Evolutionary conservation across 768 basidiomycete species (phyloP), one percentile per base, ranked within the genome.

Genomic region (Trametes elegans): DNA sequence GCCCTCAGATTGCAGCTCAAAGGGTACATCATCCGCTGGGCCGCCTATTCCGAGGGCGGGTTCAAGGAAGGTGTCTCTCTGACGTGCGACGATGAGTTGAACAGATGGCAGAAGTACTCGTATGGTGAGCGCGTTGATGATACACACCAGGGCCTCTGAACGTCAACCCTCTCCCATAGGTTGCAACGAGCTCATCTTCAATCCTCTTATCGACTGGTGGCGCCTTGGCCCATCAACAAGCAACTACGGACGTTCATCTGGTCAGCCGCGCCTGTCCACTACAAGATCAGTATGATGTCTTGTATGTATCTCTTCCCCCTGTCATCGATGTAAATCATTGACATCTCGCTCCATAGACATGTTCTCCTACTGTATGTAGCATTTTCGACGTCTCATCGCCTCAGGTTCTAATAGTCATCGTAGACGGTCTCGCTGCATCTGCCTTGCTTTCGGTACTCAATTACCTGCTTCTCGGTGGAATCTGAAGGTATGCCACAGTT

Each of bases 1-100:
- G 87, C 88, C 0, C 67, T 88, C 18, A 77, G 87, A 7, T 72
- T 90, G 23, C 85, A 71, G 74, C 72, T 74, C 28, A 65, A 82
- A 64, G 87, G 85, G 0, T 90, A 89, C 66, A 83, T 81, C 61
- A 89, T 91, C 57, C 84, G 88, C 45, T 87, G 89, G 92, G 88
- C 91, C 13, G 88, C 88, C 0, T 95, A 95, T 68, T 87, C 84
- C 0, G 79, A 88, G 16, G 85, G 90, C 46, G 88, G 82, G 1
- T 95, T 94, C 76, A 89, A 93, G 73, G 93, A 96, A 66, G 93
- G 93, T 56, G 93, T 96, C n/a, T 90, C 88, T 0, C 74, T 96
- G 18, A 94, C 93, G 0, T 85, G 84, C 51, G 91, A 93, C 49
- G 93, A 96, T 64, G 93, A 96, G 68, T 73, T 96, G 8, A 94